Evolutionary conservation across 345 rosid species (phyloP), one percentile per base, ranked within the genome.

Genomic region (Draba incana): DNA sequence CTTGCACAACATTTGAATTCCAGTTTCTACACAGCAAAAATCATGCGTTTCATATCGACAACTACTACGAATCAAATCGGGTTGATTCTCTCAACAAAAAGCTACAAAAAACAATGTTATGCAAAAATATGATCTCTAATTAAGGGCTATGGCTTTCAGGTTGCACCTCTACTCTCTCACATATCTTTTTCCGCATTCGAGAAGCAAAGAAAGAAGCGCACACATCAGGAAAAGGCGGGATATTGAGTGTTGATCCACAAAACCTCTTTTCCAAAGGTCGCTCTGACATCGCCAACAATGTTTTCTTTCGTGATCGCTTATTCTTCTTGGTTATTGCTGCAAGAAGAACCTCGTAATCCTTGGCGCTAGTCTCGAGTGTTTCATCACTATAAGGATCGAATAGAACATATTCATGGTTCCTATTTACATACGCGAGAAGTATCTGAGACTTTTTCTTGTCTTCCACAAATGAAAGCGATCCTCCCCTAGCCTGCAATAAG

Each of bases 261-360:
- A 84, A 87, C 52, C 81, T 80, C 14, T 78, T 77, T 68, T 85
- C 88, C 92, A 91, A 88, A 8, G 87, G 81, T 77, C 82, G 86
- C 69, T 77, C 90, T 0, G 85, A 77, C 24, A 85, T 76, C 10
- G 62, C 57, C 5, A 79, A 72, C 10, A 78, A 72, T 24, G 72
- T 73, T 80, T 69, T 63, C 35, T 75, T 24, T 41, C 47, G 16
- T 3, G 62, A 12, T 27, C 35, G 44, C 71, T 45, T 44, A 31
- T 55, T 57, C 24, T 58, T 62, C 44, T 62, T 62, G 20, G 44
- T 62, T 33, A 47, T 33, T 30, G 55, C 67, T 47, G 54, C 55
- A 62, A 62, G 55, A 62, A 47, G 27, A 33, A 16, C 55, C 55
- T 62, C 67, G 20, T 12, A 47, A 33, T 62, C 45, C 10, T 45